Evolutionary conservation across 108 stramenopile genomes (phyloP), one percentile per base, ranked within the genome.

Genomic region (Skeletonema tropicum): DNA sequence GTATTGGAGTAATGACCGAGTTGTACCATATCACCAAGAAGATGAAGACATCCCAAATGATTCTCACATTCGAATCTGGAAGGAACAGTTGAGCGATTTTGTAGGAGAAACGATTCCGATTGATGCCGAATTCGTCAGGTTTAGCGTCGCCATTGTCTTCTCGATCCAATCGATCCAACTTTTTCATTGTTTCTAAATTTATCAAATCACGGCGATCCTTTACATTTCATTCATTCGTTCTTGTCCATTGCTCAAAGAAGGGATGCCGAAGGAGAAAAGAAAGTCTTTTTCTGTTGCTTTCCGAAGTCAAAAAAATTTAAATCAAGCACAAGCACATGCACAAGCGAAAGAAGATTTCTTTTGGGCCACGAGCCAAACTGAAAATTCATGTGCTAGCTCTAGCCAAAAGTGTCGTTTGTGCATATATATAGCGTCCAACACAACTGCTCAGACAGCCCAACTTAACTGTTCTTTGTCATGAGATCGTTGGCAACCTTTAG

Each of bases 11-110:
- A 4, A 81, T 61, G 45, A 83, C 72, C 0, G 70, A 71, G 32
- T 83, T 86, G 74, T 83, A 86, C 74, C 82, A 79, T 48, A 83
- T 80, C 41, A 83, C 82, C 12, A 76, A 17, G 55, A 86, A 80
- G 13, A 76, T 76, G 78, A 83, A 80, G 19, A 72, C 62, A 58
- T 77, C 79, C 82, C 82, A 86, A 39, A 46, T n/a, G 14, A 78
- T 41, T 19, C 85, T 57, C n/a, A 73, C 63, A 25, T 36, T 69
- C 10, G 68, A 70, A 57, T 81, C 68, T 38, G 84, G 84, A 10
- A 83, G 38, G 57, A 83, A 75, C 14, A 41, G 66, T 4, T 15
- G 41, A 10, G 66, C 21, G 21, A 75, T 68, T 42, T 57, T 32
- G 15, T 60, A 25, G n/a, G 67, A 52, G 11, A 68, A 45, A 5